These are phyloP conservation scores for Eucalyptus rudis DNA, from an alignment of 345 rosid species.

Conservation along the genomic window DNA sequence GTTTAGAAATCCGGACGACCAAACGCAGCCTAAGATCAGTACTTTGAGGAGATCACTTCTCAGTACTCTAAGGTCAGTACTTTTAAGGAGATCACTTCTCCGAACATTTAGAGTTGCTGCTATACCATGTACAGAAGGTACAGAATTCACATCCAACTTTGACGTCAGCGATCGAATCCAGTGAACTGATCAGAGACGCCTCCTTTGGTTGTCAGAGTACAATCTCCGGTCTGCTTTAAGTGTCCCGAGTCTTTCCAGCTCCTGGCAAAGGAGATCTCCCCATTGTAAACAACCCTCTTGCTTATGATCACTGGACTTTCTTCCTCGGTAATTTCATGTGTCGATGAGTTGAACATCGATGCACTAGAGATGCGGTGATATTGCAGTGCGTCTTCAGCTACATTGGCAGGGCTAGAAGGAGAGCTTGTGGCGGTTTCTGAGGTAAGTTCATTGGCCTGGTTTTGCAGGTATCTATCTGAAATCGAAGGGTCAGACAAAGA, in stretches of 20 bases:
- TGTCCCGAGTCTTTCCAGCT: not conserved
- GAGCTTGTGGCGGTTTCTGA: not conserved
- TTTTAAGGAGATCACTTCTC: not conserved
- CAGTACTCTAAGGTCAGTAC: too few species aligned
- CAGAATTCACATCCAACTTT: not conserved
- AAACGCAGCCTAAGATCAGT: too few species aligned
- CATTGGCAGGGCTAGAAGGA: not conserved
- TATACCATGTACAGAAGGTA: not conserved
- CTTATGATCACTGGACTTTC: not conserved
- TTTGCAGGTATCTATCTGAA: not conserved
- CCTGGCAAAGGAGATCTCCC: slow-evolving; percentile 9
- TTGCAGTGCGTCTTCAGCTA: not conserved
- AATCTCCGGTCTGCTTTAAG: not conserved
- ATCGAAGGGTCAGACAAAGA: not conserved
- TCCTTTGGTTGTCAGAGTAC: not conserved
- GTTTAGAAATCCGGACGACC: too few species aligned
- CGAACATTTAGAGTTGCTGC: not conserved
- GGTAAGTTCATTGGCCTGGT: not conserved
- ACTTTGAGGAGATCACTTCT: too few species aligned
- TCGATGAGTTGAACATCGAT: not conserved
- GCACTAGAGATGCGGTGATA: not conserved
- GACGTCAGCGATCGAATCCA: not conserved
- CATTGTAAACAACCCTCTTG: not conserved
- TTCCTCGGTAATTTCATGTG: not conserved
- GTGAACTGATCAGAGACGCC: not conserved